phyloP scores from a whole-genome alignment of 495 filamentous ascomycete genomes.

The Clavariopsis aquatica region DNA sequence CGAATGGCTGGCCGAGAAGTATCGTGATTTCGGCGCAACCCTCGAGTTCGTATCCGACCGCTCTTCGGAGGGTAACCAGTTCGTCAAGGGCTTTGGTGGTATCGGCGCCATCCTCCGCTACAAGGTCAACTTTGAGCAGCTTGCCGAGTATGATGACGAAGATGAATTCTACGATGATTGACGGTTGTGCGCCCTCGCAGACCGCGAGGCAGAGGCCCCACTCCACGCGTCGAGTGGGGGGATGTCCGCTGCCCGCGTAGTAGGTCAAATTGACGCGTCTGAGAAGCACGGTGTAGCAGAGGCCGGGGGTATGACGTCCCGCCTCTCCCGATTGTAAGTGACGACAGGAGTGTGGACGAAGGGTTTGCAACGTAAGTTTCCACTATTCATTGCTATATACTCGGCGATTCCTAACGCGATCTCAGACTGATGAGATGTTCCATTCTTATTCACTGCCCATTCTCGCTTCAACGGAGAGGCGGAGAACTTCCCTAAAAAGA shows the following conservation, averaged over 20 bases:
- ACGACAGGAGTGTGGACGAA: constrained; percentile 23
- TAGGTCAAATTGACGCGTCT: constrained; percentile 27
- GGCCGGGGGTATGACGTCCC: constrained; percentile 18
- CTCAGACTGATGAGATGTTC: constrained; percentile 20
- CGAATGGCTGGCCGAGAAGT: constrained; percentile 97
- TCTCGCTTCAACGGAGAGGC: constrained; percentile 34
- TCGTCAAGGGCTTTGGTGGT: constrained; percentile 98
- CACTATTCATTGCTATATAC: not conserved
- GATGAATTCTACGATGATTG: constrained; percentile 99
- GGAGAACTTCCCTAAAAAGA: not conserved
- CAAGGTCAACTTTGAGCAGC: constrained; percentile 99
- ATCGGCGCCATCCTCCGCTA: constrained; percentile 96
- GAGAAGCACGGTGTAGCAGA: constrained; percentile 8
- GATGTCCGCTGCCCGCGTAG: constrained; percentile 52
- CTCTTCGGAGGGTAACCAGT: constrained; percentile 97
- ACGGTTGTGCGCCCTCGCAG: constrained; percentile 87
- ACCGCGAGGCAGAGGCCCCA: constrained; percentile 82
- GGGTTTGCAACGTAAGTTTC: constrained; percentile 20
- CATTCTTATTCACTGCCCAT: constrained; percentile 31
- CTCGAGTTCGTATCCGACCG: constrained; percentile 97
- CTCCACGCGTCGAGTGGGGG: constrained; percentile 61
- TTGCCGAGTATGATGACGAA: constrained; percentile 91
- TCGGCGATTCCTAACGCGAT: not conserved
- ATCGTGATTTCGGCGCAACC: constrained; percentile 95
- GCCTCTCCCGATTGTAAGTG: constrained; percentile 38